Conservation (phyloP, 192 early-diverging fungal genomes). For the Podila epicladia region DNA sequence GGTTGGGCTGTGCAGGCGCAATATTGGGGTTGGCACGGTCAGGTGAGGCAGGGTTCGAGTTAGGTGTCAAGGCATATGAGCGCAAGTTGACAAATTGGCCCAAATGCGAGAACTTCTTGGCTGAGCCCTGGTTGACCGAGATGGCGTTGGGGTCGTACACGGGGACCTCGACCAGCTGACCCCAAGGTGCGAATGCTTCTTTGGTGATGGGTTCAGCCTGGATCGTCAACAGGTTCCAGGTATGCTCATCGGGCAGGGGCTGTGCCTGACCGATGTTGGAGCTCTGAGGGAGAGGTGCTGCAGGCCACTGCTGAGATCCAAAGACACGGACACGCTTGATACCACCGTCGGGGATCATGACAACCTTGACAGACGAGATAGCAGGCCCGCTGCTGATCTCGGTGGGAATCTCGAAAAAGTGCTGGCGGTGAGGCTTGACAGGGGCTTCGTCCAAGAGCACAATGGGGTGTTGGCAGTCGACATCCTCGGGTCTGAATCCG, state of each 20-base stretch:
- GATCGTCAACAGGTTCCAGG: constrained; percentile 48
- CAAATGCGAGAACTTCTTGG: constrained; percentile 74
- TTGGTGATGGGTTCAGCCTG: constrained; percentile 71
- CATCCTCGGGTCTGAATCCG: constrained; percentile 44
- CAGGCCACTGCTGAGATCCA: constrained; percentile 62
- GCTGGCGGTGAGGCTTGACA: constrained; percentile 70
- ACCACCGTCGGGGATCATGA: constrained; percentile 81
- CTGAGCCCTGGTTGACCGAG: constrained; percentile 76
- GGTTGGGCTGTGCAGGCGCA: constrained; percentile 60
- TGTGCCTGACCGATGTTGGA: constrained; percentile 18
- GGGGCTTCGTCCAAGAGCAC: constrained; percentile 24
- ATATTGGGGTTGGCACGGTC: constrained; percentile 2
- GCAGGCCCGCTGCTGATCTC: constrained; percentile 27
- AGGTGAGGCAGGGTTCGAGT: constrained; percentile 45
- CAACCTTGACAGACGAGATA: constrained; percentile 63
- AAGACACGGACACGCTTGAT: constrained; percentile 85
- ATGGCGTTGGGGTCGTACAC: constrained; percentile 37
- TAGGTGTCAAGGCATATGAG: constrained; percentile 28
- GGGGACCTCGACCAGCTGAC: constrained; percentile 73
- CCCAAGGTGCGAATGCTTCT: constrained; percentile 76
- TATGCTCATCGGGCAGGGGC: constrained; percentile 11
- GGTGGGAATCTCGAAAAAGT: constrained; percentile 69
- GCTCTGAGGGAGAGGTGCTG: constrained; percentile 4
- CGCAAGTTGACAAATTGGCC: constrained; percentile 68
- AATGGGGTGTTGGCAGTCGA: constrained; percentile 19